A percentile compares a stretch with the other conserved stretches of the same genome.
phyloP scores from a whole-genome alignment of 495 filamentous ascomycete species.

The Arthonia radiata region DNA sequence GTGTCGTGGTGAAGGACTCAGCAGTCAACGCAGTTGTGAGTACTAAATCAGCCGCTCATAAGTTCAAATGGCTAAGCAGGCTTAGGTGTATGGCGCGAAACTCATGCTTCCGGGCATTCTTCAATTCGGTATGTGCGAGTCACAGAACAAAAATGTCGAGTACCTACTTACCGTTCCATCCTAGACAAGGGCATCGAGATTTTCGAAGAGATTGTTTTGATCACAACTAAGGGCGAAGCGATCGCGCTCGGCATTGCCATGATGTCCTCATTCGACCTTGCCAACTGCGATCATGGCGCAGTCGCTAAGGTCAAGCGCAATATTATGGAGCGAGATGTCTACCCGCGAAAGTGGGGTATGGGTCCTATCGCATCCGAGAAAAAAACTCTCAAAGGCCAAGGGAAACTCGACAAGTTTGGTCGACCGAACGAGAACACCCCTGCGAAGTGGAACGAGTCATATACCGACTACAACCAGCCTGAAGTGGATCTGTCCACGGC shows the following conservation, averaged over 20 bases:
- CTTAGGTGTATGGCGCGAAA: conserved; percentile 97
- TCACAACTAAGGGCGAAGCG: conserved; percentile 96
- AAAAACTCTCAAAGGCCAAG: conserved; percentile 97
- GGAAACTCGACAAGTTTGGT: conserved; percentile 93
- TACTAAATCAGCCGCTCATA: no score
- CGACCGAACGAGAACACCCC: conserved; percentile 78
- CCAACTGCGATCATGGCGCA: conserved; percentile 81
- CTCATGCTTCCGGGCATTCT: conserved; percentile 90
- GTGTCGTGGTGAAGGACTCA: conserved; percentile 93
- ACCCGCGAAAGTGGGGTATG: conserved; percentile 84
- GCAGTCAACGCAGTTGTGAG: conserved; percentile 82
- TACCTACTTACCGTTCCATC: conserved; percentile 4
- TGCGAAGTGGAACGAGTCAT: conserved; percentile 65
- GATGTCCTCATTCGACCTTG: conserved; percentile 84
- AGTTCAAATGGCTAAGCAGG: no score
- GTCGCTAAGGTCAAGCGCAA: conserved; percentile 94
- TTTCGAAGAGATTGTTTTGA: conserved; percentile 80
- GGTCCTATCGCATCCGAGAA: conserved; percentile 79
- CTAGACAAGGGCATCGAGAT: conserved; percentile 65
- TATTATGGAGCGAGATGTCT: conserved; percentile 97
- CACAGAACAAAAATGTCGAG: not conserved
- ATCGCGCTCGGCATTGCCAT: conserved; percentile 87
- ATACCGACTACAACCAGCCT: conserved; percentile 60
- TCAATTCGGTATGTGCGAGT: conserved; percentile 40
- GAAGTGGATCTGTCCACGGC: conserved; percentile 5